phyloP scores from a whole-genome alignment of 2,329 filamentous ascomycete species.

The Pseudocercospora ulei region DNA sequence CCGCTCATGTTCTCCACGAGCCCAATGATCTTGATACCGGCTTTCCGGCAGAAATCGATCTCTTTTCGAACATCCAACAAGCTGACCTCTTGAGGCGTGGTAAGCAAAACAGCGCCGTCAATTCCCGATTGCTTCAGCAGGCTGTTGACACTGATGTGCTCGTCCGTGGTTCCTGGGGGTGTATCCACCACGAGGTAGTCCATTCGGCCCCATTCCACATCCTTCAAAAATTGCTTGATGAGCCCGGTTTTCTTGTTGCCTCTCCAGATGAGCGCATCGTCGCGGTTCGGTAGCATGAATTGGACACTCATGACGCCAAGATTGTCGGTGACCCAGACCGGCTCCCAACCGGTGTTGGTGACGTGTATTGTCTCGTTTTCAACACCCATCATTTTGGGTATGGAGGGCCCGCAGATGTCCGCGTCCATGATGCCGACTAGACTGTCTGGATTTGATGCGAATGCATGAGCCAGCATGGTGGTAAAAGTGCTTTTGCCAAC shows the following conservation, averaged over 20 bases:
- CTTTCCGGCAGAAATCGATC: conserved; percentile 94
- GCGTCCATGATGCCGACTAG: conserved; percentile 95
- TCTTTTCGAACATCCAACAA: conserved; percentile 92
- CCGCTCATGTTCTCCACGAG: conserved; percentile 97
- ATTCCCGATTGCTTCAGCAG: conserved; percentile 86
- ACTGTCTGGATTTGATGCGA: conserved; percentile 66
- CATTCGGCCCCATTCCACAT: conserved; percentile 93
- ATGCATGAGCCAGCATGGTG: conserved; percentile 75
- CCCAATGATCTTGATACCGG: conserved; percentile 76
- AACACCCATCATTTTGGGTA: conserved; percentile 98
- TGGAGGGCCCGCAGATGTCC: conserved; percentile 90
- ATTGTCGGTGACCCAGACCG: conserved; percentile 92
- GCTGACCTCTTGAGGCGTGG: conserved; percentile 88
- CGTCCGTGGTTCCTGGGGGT: conserved; percentile 87
- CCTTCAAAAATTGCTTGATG: conserved; percentile 96
- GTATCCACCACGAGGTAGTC: conserved; percentile 93
- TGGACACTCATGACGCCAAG: conserved; percentile 94
- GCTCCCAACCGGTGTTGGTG: conserved; percentile 79
- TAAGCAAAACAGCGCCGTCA: conserved; percentile 84
- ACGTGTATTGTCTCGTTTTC: conserved; percentile 89
- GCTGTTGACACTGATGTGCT: conserved; percentile 87
- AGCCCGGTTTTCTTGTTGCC: conserved; percentile 97
- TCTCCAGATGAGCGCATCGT: conserved; percentile 95
- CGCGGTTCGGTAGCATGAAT: conserved; percentile 89
- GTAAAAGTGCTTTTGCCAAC: conserved; percentile 96